Base-by-base conservation (phyloP, 192 early-diverging fungal species). In the Geranomyces michiganensis region DNA sequence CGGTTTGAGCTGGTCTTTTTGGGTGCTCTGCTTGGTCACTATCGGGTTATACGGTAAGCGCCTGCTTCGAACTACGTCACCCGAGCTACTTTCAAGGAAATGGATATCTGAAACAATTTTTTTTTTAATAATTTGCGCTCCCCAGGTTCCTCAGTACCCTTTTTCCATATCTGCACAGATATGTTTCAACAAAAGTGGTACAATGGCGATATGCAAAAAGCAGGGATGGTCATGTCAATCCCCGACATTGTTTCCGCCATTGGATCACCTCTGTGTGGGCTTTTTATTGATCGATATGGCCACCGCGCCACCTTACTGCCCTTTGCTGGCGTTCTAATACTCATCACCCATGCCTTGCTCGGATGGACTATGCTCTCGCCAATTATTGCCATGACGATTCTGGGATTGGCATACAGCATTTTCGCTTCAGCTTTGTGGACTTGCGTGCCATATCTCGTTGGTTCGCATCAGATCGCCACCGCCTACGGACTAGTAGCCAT, bases 131-230 rank as follows among this genome's bases (percentile, higher is more conserved):
- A 31, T 17, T 7, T 61, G 24, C 26, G 9, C 7, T 19, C 62
- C 56, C 10, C 26, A 79, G 78, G 71, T 15, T 72, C 87, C 0
- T 74, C 82, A 2, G 76, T 85, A 6, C 87, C 89, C 0, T 90
- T 90, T 67, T 87, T 80, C 62, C 88, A 89, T 62, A 81, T 90
- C 24, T 76, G 81, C 79, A 67, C 88, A 60, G 60, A 82, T 79
- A 83, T 90, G 49, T 80, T 89, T 22, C 87, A 88, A 65, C 81
- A 80, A 62, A 90, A 88, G 62, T 90, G 87, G 86, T 86, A 84
- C 53, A 56, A 45, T 9, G 75, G 75, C 0, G 77, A 89, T 36
- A 62, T 82, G 9, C 80, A 77, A 31, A 85, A 59, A 0, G 89
- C 89, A 6, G 89, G 89, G 1, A 70, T 49, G 66, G 82, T 88